phyloP scores from a whole-genome alignment of 1,284 basidiomycete species.

The Psilocybe mexicana region DNA sequence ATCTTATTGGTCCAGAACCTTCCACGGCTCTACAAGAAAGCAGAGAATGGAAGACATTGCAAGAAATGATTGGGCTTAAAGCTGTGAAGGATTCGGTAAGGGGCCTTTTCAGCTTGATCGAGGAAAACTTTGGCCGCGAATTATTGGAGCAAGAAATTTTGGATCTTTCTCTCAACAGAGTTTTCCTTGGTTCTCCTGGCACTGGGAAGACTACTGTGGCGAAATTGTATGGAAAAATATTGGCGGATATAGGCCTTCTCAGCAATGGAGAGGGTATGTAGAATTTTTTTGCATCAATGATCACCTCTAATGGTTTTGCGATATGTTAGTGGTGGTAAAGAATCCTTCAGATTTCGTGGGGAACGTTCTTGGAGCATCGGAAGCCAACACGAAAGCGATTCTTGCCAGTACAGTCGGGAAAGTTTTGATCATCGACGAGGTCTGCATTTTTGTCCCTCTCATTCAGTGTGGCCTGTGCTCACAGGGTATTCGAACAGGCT shows the following conservation, averaged over 20 bases:
- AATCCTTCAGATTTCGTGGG: conserved; percentile 69
- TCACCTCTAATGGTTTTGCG: not conserved
- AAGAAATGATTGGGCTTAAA: conserved; percentile 52
- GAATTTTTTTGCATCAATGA: not conserved
- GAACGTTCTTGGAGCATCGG: conserved; percentile 52
- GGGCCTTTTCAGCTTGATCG: conserved; percentile 47
- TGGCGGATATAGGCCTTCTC: conserved; percentile 58
- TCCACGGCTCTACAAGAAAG: conserved; percentile 46
- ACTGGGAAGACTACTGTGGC: conserved; percentile 72
- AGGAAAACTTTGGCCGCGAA: conserved; percentile 60
- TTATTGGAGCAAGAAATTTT: conserved; percentile 53
- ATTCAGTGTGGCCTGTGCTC: not conserved
- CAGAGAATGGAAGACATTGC: conserved; percentile 51
- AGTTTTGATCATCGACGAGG: conserved; percentile 69
- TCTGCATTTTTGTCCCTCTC: conserved; percentile 25
- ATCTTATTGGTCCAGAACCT: conserved; percentile 66
- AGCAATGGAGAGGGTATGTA: conserved; percentile 65
- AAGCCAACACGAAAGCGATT: conserved; percentile 63
- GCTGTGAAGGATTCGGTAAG: conserved; percentile 57
- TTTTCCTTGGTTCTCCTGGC: conserved; percentile 64
- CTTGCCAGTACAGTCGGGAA: conserved; percentile 58
- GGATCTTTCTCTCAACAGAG: conserved; percentile 57
- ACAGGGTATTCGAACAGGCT: conserved; percentile 40
- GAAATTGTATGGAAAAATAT: conserved; percentile 59
- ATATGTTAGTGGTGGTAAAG: conserved; percentile 50